A percentile compares a stretch with the other conserved stretches of the same genome.
phyloP scores from a whole-genome alignment of 1,284 basidiomycete species.

The Tilletia caries region DNA sequence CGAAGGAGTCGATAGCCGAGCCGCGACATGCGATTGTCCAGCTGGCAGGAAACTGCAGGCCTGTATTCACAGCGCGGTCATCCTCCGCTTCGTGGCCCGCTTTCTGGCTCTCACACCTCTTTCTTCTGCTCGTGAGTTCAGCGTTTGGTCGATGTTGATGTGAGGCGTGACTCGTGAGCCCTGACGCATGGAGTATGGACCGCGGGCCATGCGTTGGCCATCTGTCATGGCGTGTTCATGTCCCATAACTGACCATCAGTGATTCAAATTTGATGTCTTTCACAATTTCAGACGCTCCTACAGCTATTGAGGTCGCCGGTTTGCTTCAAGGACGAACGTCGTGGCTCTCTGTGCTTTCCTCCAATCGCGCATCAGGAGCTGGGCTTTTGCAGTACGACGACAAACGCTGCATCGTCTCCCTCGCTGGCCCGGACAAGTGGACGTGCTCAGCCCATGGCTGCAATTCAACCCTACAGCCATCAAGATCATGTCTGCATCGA shows the following conservation, averaged over 20 bases:
- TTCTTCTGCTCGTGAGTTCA: background rate
- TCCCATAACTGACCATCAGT: too few relatives aligned
- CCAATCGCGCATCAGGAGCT: background rate
- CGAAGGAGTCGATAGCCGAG: background rate
- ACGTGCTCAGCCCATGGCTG: background rate
- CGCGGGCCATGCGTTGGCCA: too few relatives aligned
- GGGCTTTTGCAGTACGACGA: background rate
- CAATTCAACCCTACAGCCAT: background rate
- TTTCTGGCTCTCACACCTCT: background rate
- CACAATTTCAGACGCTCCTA: background rate
- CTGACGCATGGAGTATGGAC: background rate
- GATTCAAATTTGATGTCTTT: background rate
- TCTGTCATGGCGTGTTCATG: too few relatives aligned
- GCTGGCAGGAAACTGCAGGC: background rate
- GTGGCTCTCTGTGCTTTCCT: background rate
- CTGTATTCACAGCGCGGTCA: background rate
- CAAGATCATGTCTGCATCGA: background rate
- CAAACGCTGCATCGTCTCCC: background rate
- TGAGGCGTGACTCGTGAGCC: background rate
- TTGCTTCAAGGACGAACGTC: background rate
- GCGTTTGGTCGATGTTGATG: too few relatives aligned
- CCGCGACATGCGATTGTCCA: background rate
- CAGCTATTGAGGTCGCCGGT: background rate
- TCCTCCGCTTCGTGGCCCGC: background rate
- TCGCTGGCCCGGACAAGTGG: background rate